Evolutionary conservation across 2,329 filamentous ascomycete species (phyloP), one percentile per base, ranked within the genome.

Genomic region (Metarhizium brunneum): DNA sequence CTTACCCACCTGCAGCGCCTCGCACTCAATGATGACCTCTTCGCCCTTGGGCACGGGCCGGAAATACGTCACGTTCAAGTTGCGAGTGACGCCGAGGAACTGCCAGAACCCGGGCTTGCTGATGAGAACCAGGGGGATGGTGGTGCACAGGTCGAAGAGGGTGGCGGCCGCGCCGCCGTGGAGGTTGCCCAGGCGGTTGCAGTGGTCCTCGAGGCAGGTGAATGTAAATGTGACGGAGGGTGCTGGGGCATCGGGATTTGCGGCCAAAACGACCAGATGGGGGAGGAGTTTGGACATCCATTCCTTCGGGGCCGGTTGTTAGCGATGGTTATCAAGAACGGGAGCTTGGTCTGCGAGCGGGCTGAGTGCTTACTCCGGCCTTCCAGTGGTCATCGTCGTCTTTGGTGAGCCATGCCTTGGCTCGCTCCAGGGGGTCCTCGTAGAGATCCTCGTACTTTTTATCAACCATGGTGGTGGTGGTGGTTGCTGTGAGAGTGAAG

Each of bases 131-230:
- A 89, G 68, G 3, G 82, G 74, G 18, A 82, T 66, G 3, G 81
- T 82, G 0, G 87, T 88, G 61, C 81, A 77, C 56, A 80, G 72
- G 69, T 90, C 87, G 61, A 89, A 85, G 4, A 90, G 69, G 0
- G 85, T 85, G 2, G 87, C 80, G 0, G 82, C 76, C 59, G 82
- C 85, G 18, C 83, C 83, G 54, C 82, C 83, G 64, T 86, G 83
- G 54, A 86, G 69, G 69, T 78, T 85, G 30, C 68, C 67, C 14
- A 77, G 56, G 6, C 73, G 69, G 67, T 85, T 85, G 67, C 73
- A 76, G 70, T 85, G 78, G 3, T 70, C 61, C 0, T 70, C 67
- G 55, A 77, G 74, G 30, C 82, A 76, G 2, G 71, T 77, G 66
- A 77, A 80, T 57, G 69, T 63, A 65, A 82, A 79, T 36, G 68